These are phyloP conservation scores for Alternaria burnsii DNA, from an alignment of 2,329 filamentous ascomycete species.

Conservation along the genomic window DNA sequence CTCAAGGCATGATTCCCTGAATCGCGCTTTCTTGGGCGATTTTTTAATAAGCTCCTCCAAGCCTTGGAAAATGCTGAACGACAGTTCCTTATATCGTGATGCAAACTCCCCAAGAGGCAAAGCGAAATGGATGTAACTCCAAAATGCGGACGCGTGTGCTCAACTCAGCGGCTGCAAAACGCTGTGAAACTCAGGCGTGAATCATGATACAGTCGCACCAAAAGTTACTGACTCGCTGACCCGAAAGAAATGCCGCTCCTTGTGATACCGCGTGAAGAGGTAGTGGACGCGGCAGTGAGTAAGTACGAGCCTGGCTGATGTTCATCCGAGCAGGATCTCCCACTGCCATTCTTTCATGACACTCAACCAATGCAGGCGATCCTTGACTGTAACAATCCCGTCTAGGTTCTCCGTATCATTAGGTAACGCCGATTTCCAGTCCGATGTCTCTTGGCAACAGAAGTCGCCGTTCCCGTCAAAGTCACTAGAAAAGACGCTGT, in stretches of 20 bases:
- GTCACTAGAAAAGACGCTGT: conserved; percentile 31
- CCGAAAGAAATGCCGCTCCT: background rate
- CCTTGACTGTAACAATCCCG: conserved; percentile 70
- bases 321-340: conserved; percentile 57
- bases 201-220: conserved; percentile 7
- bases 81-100: background rate
- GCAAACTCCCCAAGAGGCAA: background rate
- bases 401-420: conserved; percentile 56
- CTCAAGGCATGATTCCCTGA: background rate
- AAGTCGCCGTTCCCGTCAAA: conserved; percentile 27
- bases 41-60: background rate
- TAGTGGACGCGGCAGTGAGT: background rate
- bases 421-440: conserved; percentile 4
- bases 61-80: background rate
- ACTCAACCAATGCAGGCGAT: conserved; percentile 72
- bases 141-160: background rate
- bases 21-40: background rate
- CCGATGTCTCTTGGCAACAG: conserved; percentile 23
- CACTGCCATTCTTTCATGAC: conserved; percentile 78
- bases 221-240: background rate
- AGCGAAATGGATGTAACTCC: background rate
- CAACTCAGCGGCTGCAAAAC: background rate
- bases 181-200: background rate
- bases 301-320: background rate
- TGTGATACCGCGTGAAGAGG: background rate